phyloP scores from a whole-genome alignment of 2,329 filamentous ascomycete genomes.

The Trichothecium sympodiale region DNA sequence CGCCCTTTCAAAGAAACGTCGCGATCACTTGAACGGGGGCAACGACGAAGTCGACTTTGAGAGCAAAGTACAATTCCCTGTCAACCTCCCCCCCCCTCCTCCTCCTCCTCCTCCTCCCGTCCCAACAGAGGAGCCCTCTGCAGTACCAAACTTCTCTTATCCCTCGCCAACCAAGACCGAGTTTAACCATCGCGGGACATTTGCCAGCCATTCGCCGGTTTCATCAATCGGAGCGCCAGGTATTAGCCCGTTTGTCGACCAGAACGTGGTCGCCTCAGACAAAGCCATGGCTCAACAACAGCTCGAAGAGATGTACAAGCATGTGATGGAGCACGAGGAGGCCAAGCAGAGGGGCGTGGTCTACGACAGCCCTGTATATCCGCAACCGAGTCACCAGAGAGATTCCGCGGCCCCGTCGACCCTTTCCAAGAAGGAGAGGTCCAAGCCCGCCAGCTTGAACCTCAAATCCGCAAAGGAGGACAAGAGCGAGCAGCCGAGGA shows the following conservation, averaged over 20 bases:
- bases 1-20: conserved; percentile 44
- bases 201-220: conserved; percentile 21
- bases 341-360: conserved; percentile 46
- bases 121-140: conserved; percentile 15
- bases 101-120: conserved; percentile 11
- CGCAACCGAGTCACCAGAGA: conserved; percentile 7
- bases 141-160: conserved; percentile 38
- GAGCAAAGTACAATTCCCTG: conserved; percentile 1
- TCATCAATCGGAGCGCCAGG: conserved; percentile 40
- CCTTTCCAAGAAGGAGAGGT: conserved; percentile 32
- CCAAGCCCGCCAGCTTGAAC: conserved; percentile 39
- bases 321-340: conserved; percentile 82
- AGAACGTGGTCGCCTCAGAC: conserved; percentile 63
- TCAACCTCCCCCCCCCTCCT: no score
- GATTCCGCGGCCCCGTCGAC: conserved; percentile 15
- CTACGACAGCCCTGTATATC: conserved; percentile 29
- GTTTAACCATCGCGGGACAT: conserved; percentile 13
- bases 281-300: conserved; percentile 66
- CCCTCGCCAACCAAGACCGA: conserved; percentile 30
- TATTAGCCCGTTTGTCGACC: conserved; percentile 64
- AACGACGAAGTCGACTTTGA: conserved; percentile 38
- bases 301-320: conserved; percentile 82
- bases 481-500: conserved; percentile 39
- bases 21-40: conserved; percentile 38
- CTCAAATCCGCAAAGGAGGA: conserved; percentile 31